Conservation (phyloP, 2,329 filamentous ascomycete genomes). For the Septoria petroselini region DNA sequence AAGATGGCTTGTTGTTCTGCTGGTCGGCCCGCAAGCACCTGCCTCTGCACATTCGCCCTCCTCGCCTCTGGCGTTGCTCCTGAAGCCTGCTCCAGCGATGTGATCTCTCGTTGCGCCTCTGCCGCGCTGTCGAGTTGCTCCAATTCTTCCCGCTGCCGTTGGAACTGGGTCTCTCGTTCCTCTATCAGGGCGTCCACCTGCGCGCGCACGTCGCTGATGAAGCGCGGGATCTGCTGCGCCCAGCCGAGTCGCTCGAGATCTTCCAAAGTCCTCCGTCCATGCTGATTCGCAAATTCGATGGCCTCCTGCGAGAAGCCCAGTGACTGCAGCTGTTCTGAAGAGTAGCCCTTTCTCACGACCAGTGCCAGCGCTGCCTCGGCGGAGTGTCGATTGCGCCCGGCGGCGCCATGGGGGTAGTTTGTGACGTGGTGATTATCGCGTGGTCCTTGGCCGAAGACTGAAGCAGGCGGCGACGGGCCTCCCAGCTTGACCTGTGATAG, state of each 20-base stretch:
- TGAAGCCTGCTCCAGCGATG: slow-evolving; percentile 12
- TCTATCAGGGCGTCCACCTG: slow-evolving; percentile 20
- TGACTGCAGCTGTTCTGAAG: slow-evolving; percentile 18
- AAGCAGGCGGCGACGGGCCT: slow-evolving; percentile 57
- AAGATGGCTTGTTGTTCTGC: slow-evolving; percentile 14
- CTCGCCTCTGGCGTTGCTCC: slow-evolving; percentile 16
- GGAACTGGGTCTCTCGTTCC: slow-evolving; percentile 18
- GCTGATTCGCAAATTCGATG: slow-evolving; percentile 28
- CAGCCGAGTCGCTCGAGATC: slow-evolving; percentile 32
- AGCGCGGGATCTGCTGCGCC: slow-evolving; percentile 24
- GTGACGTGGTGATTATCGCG: slow-evolving; percentile 33
- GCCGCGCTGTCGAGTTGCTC: neutral
- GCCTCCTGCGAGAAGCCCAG: slow-evolving; percentile 30
- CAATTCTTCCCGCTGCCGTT: slow-evolving; percentile 9
- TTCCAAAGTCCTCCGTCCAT: slow-evolving; percentile 24
- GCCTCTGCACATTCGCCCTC: slow-evolving; percentile 10
- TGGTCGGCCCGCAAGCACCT: slow-evolving; percentile 16
- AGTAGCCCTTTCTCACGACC: slow-evolving; percentile 27
- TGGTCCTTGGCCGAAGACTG: slow-evolving; percentile 33
- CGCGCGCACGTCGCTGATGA: slow-evolving; percentile 22
- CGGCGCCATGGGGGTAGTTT: slow-evolving; percentile 29
- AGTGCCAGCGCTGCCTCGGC: slow-evolving; percentile 33
- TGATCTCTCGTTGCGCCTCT: neutral
- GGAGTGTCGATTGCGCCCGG: slow-evolving; percentile 24
- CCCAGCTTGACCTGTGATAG: slow-evolving; percentile 74